phyloP scores from a whole-genome alignment of 31 red algal species.

The Odonthalia washingtoniensis region DNA sequence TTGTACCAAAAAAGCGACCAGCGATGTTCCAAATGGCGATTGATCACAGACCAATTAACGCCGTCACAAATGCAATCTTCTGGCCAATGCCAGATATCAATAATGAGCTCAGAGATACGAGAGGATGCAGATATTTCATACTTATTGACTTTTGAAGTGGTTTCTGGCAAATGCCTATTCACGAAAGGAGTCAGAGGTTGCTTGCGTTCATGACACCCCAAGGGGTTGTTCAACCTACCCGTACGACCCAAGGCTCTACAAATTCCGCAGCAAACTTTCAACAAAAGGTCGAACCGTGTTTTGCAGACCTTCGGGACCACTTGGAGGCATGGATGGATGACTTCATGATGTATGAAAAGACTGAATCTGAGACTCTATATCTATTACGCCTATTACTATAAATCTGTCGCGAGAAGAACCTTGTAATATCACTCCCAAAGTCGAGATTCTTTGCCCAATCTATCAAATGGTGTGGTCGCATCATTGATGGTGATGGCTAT shows the following conservation, averaged over 20 bases:
- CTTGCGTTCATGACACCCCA: neutral
- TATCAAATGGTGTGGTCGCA: constrained; percentile 47
- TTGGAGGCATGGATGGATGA: neutral
- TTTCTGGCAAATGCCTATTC: constrained; percentile 40
- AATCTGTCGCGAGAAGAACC: constrained; percentile 25
- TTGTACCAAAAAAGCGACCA: constrained; percentile 15
- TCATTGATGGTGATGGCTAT: constrained; percentile 35
- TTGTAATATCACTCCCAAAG: constrained; percentile 30
- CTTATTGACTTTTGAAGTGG: constrained; percentile 20
- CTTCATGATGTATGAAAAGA: neutral
- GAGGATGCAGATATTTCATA: constrained; percentile 6
- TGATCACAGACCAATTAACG: constrained; percentile 28
- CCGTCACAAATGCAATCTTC: neutral
- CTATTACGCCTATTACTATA: constrained; percentile 34
- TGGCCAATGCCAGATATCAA: neutral
- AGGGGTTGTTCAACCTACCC: neutral
- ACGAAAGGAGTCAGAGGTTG: no score
- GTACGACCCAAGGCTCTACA: constrained; percentile 17
- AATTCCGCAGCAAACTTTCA: neutral
- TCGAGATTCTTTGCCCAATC: constrained; percentile 18
- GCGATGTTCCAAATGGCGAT: constrained; percentile 34
- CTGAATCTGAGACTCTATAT: neutral
- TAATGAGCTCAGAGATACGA: neutral
- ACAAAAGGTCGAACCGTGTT: neutral
- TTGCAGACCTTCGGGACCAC: neutral